These are phyloP conservation scores for Eudorina sp. DNA, from an alignment of 139 green algal genomes.

Conservation along the genomic window DNA sequence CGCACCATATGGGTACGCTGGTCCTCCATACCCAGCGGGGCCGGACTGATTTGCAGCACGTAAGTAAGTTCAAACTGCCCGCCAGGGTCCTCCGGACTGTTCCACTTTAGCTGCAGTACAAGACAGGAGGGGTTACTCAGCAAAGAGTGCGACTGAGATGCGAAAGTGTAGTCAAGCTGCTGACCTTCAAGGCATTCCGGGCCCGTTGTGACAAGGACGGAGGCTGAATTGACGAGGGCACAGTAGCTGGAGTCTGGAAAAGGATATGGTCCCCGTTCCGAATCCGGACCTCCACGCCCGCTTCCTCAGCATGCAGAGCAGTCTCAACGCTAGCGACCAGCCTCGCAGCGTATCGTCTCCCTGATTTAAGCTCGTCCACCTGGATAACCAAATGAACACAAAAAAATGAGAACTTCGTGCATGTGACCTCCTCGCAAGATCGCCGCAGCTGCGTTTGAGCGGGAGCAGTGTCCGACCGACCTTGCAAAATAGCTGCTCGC, in stretches of 20 bases:
- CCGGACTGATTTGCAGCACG: slow-evolving; percentile 64
- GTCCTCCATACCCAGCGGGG: slow-evolving; percentile 52
- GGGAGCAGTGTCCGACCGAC: neutral
- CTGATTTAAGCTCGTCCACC: slow-evolving; percentile 31
- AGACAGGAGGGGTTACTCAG: neutral
- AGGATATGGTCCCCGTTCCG: slow-evolving; percentile 52
- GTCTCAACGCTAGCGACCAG: neutral
- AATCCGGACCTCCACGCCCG: slow-evolving; percentile 46
- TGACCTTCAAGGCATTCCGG: slow-evolving; percentile 72
- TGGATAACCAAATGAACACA: neutral
- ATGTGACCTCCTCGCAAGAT: neutral
- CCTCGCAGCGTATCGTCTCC: slow-evolving; percentile 18
- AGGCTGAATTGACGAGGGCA: slow-evolving; percentile 58
- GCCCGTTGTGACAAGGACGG: slow-evolving; percentile 60
- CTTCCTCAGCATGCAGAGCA: neutral
- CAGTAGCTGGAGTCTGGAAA: slow-evolving; percentile 63
- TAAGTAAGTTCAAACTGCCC: slow-evolving; percentile 69
- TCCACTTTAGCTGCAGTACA: slow-evolving; percentile 76
- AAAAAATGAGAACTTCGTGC: neutral
- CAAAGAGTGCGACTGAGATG: too few species aligned
- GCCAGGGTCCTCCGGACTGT: slow-evolving; percentile 74
- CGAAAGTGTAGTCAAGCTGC: neutral
- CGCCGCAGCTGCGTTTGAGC: slow-evolving; percentile 25
- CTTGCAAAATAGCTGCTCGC: slow-evolving; percentile 5
- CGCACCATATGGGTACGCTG: slow-evolving; percentile 17